These are phyloP conservation scores for Talaromyces pinophilus DNA, from an alignment of 2,329 filamentous ascomycete genomes.

Conservation along the genomic window DNA sequence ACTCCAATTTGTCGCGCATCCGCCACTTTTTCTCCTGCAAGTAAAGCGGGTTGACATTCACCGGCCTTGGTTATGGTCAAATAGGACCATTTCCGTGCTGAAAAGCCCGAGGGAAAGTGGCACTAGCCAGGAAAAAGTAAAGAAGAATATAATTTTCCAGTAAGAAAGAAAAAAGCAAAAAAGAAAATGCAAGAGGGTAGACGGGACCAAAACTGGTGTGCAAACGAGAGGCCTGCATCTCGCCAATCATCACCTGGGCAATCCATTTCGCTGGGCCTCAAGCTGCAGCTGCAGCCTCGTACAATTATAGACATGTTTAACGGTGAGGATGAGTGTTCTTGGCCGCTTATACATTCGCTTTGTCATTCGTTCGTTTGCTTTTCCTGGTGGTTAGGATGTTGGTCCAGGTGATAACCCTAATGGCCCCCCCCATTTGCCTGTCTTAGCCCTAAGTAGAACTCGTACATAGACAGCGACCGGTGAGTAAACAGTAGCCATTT, in stretches of 20 bases:
- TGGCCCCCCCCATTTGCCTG: not conserved
- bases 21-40: slow-evolving; percentile 12
- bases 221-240: slow-evolving; percentile 10
- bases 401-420: slow-evolving; percentile 5
- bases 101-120: slow-evolving; percentile 13
- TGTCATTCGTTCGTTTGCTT: slow-evolving; percentile 2
- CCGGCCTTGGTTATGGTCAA: slow-evolving; percentile 9
- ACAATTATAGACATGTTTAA: slow-evolving; percentile 12
- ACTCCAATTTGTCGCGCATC: slow-evolving; percentile 13
- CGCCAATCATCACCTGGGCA: slow-evolving; percentile 8
- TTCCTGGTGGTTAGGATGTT: not conserved
- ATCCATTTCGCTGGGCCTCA: slow-evolving; percentile 8
- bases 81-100: slow-evolving; percentile 15
- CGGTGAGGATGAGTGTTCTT: not conserved
- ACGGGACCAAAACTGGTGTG: slow-evolving; percentile 10
- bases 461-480: not conserved
- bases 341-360: not conserved
- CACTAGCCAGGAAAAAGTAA: not conserved
- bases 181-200: not conserved
- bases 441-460: slow-evolving; percentile 1
- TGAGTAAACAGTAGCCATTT: not conserved
- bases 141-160: not conserved
- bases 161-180: not conserved
- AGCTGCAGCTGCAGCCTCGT: slow-evolving; percentile 20
- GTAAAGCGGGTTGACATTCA: slow-evolving; percentile 12